Evolutionary conservation across 2,329 filamentous ascomycete genomes (phyloP), one percentile per base, ranked within the genome.

Genomic region (Trichoderma breve): DNA sequence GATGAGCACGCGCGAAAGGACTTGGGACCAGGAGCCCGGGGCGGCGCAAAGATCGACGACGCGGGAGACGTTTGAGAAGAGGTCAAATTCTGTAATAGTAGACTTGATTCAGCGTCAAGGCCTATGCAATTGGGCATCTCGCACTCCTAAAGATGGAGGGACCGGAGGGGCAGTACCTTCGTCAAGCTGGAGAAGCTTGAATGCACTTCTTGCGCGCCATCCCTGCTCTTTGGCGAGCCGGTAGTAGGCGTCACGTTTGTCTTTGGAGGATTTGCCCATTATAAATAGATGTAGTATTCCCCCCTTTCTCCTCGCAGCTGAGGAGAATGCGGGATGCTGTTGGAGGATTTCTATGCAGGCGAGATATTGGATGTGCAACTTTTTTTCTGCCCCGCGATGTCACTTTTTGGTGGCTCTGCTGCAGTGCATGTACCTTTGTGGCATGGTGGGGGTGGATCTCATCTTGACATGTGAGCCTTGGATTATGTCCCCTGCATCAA

Each of bases 191-290:
- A 99, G 90, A 28, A 99, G 89, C 83, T 99, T 99, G 86, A 98
- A 99, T 9, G 96, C 96, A 76, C 94, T 97, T 72, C 96, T 89
- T 32, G 96, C 96, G 43, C 96, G 93, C 95, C 96, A 99, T 75
- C 97, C 97, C 85, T 99, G 96, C 82, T 99, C 96, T 84, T 99
- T 99, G 21, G 96, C 96, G 9, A 99, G 92, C 69, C 96, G 90
- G 80, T 99, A 99, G 84, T 99, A 99, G 60, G 95, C 95, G 81
- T 99, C 96, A 68, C 96, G 93, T 84, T 99, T 99, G 80, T 99
- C 96, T 83, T 99, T 99, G 62, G 95, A 98, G 1, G 96, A 97
- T 81, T 98, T 98, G 1, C 95, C 95, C 95, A 97, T 97, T 34
- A 58, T 82, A 74, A 18, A 4, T 24, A 14, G n/a, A 18, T 26